phyloP scores from a whole-genome alignment of 192 early-diverging fungal species.

The Diversispora eburnea region DNA sequence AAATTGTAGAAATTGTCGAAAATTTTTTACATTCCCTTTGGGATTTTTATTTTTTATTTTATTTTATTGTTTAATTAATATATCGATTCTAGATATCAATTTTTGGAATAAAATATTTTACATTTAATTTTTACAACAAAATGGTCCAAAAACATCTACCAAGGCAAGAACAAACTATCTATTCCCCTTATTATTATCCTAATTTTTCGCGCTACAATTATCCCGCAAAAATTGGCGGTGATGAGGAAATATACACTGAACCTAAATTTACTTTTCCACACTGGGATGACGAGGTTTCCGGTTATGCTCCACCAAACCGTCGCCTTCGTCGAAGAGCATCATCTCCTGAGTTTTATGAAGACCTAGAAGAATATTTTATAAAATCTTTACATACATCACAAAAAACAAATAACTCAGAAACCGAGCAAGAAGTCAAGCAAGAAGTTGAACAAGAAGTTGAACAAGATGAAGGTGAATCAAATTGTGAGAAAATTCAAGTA shows the following conservation, averaged over 20 bases:
- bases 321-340: constrained; percentile 1
- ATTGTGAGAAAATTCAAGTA: constrained; percentile 12
- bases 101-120: too few relatives aligned
- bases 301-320: constrained; percentile 3
- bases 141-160: neutral
- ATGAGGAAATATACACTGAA: constrained; percentile 23
- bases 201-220: constrained; percentile 23
- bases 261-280: constrained; percentile 5
- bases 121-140: too few relatives aligned
- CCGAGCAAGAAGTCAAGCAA: neutral
- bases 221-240: constrained; percentile 17
- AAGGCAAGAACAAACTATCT: constrained; percentile 2
- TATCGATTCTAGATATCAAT: too few relatives aligned
- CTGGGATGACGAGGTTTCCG: constrained; percentile 21
- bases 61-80: too few relatives aligned
- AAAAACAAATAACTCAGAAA: neutral
- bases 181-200: constrained; percentile 25
- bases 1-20: too few relatives aligned
- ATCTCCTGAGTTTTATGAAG: neutral
- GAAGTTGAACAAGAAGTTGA: neutral
- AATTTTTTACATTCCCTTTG: too few relatives aligned
- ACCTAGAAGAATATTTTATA: neutral
- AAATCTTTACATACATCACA: neutral
- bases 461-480: neutral
- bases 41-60: too few relatives aligned